Evolutionary conservation across 1,284 basidiomycete species (phyloP), one percentile per base, ranked within the genome.

Genomic region (Megacollybia platyphylla): DNA sequence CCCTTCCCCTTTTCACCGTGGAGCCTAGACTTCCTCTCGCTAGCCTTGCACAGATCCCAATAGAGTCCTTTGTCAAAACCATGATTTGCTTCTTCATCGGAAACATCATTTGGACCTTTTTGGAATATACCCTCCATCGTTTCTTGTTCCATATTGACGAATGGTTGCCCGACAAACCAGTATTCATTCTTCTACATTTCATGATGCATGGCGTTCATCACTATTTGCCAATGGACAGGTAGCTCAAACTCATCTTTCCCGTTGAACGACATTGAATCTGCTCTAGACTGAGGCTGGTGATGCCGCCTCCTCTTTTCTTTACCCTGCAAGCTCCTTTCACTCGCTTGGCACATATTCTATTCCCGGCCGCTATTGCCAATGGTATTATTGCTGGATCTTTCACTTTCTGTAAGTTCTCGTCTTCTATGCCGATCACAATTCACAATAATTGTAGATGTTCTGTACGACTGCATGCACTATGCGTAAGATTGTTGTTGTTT

Each of bases 121-220:
- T 99, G 59, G 96, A 98, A 62, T 99, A 98, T 61, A 64, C 68
- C n/a, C 64, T 99, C 56, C 96, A 99, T 64, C 84, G 94, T 27
- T 97, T 97, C 77, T 66, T 99, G 42, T 99, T 99, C 79, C 96
- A 99, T 64, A 68, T 99, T 52, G 96, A 99, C 61, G 67, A 80
- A n/a, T 59, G 74, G 52, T 73, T 99, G 10, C 96, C 94, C 5
- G 94, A 97, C 60, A 70, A 68, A 45, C 83, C 85, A 15, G 63
- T 70, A 46, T 88, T 85, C 59, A 69, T 98, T 54, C 79, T 80
- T 39, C 59, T 97, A 29, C 94, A 99, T 62, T 99, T 99, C 65
- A 61, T 92, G 54, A 70, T 93, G 54, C 94, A 98, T 59, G 94
- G 96, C 17, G 81, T 99, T 38, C 94, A 99, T 60, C 94, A 99